Evolutionary conservation across 2,329 filamentous ascomycete species (phyloP).

Genomic region (Xylariaceae sp.): DNA sequence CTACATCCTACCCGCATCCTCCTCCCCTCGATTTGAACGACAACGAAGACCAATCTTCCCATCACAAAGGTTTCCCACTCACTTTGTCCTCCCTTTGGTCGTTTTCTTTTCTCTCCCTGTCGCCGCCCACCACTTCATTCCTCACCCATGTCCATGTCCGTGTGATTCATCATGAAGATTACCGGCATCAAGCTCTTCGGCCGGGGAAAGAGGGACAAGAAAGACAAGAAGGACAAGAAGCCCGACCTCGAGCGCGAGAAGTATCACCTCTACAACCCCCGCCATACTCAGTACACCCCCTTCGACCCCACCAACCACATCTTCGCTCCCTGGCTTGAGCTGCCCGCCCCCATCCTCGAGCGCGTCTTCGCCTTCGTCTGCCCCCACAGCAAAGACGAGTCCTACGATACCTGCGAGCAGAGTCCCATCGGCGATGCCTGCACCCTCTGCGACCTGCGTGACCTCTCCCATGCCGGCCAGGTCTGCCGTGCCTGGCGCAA

Average conservation of each 20-base stretch:
- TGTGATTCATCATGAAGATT: conserved; percentile 25
- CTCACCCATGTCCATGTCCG: neutral
- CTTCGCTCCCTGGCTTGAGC: conserved; percentile 36
- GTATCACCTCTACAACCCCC: conserved; percentile 26
- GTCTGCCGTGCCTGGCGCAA: conserved; percentile 69
- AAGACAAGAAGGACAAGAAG: conserved; percentile 19
- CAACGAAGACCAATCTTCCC: too few species aligned
- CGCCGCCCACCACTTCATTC: neutral
- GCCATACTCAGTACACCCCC: conserved; percentile 22
- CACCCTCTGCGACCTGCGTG: conserved; percentile 90
- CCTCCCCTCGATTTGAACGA: too few species aligned
- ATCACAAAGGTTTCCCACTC: too few species aligned
- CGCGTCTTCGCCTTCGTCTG: conserved; percentile 80
- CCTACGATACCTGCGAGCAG: conserved; percentile 78
- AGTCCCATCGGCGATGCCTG: conserved; percentile 75
- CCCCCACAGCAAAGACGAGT: conserved; percentile 73
- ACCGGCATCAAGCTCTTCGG: conserved; percentile 31
- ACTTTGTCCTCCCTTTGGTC: neutral
- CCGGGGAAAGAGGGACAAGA: conserved; percentile 30
- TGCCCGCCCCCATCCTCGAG: conserved; percentile 67
- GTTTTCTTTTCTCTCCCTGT: neutral
- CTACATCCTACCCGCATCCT: too few species aligned
- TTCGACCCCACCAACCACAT: conserved; percentile 19
- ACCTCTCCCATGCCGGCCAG: conserved; percentile 74
- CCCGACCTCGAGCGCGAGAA: conserved; percentile 25